Percentiles rank a stretch among this genome's conserved stretches.
Evolutionary conservation across 208 protist genomes (phyloP).

Genomic region (Acanthamoeba lenticulata): DNA sequence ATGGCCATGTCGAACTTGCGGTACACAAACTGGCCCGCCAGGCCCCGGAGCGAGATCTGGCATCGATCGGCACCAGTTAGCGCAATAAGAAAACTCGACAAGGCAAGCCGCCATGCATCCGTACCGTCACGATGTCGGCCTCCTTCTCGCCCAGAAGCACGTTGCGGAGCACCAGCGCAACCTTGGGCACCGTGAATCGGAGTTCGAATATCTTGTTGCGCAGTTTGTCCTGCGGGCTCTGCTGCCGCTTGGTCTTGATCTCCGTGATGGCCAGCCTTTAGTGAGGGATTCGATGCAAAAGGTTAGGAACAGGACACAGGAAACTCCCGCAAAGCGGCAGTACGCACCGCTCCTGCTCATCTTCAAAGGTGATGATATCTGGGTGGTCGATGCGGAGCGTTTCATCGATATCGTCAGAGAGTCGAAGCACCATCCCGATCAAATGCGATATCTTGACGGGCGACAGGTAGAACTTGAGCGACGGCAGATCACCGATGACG

Average conservation of each 20-base stretch:
- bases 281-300: too few relatives aligned
- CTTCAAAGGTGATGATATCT: conserved; percentile 29
- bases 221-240: conserved; percentile 45
- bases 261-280: conserved; percentile 1
- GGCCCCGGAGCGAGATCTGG: conserved; percentile 4
- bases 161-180: conserved; percentile 33
- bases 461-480: conserved; percentile 56
- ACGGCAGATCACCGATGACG: conserved; percentile 41
- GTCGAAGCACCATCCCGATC: conserved; percentile 6
- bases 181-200: conserved; percentile 50
- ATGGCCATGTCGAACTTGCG: conserved; percentile 56
- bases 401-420: conserved; percentile 56
- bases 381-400: conserved; percentile 20
- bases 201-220: conserved; percentile 60
- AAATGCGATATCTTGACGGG: background rate
- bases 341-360: conserved; percentile 33
- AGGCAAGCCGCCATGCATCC: background rate
- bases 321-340: too few relatives aligned
- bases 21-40: conserved; percentile 60
- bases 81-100: background rate
- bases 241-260: conserved; percentile 15
- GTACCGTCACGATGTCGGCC: conserved; percentile 55
- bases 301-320: too few relatives aligned
- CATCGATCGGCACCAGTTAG: background rate
- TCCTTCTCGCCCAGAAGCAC: conserved; percentile 37